Base-by-base conservation (phyloP, 495 filamentous ascomycete genomes). In the Hypoxylon trugodes region DNA sequence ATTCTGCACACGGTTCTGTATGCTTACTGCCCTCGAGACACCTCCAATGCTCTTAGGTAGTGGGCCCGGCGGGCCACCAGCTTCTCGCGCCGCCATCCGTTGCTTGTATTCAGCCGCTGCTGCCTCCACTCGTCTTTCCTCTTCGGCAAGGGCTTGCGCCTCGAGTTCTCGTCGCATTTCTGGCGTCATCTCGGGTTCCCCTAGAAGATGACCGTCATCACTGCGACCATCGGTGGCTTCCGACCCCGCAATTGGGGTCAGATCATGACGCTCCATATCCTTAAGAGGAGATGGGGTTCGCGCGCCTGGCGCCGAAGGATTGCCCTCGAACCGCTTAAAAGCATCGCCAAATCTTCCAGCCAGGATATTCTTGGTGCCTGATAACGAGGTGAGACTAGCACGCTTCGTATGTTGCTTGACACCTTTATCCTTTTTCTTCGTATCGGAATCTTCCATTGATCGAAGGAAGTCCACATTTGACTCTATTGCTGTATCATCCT, bases 301-400 rank as follows among this genome's bases (percentile, higher is more conserved):
- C 19, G 71, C 73, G 28, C 73, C 77, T 13, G 74, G 74, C 19
- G 65, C 71, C 28, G 81, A 80, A 63, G 73, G 63, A 13, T 81
- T 82, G 18, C 83, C 83, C 71, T 98, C 95, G 66, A 98, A 98
- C 4, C 90, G 85, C 61, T 93, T 89, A 79, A 98, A 98, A 3
- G 96, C 94, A 49, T 97, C 96, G 1, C 96, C 93, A 74, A 98
- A 97, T 72, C 90, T 92, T 6, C 93, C 91, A 21, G 88, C 88
- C 19, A 98, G 81, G 33, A 96, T 83, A n/a, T 84, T 90, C 74
- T 96, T 97, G 52, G 90, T 89, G 24, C 90, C 89, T 1, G 90
- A 87, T 24, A 95, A 79, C 1, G 88, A 92, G 10, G 89, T 88
- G 51, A 98, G 80, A 71, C 91, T 96, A 16, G 89, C 81, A 28